A percentile compares a stretch with the other conserved stretches of the same genome.
Conservation (phyloP, 2,329 filamentous ascomycete species). For the Apiospora hydei region DNA sequence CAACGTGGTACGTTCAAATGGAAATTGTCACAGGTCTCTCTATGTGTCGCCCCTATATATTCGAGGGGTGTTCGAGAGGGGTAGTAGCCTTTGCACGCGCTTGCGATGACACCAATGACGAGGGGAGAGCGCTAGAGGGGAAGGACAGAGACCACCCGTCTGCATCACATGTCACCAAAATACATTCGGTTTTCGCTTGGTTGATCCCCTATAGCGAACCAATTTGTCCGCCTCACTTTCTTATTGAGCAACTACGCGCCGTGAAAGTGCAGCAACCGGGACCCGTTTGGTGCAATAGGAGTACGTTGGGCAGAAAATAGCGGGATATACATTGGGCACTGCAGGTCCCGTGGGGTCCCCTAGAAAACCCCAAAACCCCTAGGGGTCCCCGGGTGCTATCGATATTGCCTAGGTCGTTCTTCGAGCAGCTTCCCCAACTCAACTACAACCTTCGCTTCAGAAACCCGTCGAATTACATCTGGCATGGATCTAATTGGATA, state of each 20-base stretch:
- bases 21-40: not conserved
- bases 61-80: too few species aligned
- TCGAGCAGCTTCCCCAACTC: not conserved
- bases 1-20: not conserved
- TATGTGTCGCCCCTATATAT: not conserved
- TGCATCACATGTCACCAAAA: not conserved
- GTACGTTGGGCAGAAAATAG: conserved; percentile 1
- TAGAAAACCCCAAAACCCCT: too few species aligned
- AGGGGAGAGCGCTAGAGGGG: not conserved
- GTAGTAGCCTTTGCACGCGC: not conserved
- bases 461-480: not conserved
- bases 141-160: not conserved
- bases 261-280: not conserved
- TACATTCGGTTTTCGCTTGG: not conserved
- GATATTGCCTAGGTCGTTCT: not conserved
- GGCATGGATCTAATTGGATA: too few species aligned
- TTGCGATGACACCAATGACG: not conserved
- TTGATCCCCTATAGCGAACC: not conserved
- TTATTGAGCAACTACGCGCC: not conserved
- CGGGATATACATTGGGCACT: not conserved
- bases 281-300: conserved; percentile 2
- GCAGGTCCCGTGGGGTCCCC: not conserved
- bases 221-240: conserved; percentile 1
- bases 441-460: not conserved
- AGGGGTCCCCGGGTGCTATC: too few species aligned